Percentiles rank a stretch among this genome's conserved stretches.
phyloP scores from a whole-genome alignment of 2,329 filamentous ascomycete genomes.

The Fusarium brevicatenulatum region DNA sequence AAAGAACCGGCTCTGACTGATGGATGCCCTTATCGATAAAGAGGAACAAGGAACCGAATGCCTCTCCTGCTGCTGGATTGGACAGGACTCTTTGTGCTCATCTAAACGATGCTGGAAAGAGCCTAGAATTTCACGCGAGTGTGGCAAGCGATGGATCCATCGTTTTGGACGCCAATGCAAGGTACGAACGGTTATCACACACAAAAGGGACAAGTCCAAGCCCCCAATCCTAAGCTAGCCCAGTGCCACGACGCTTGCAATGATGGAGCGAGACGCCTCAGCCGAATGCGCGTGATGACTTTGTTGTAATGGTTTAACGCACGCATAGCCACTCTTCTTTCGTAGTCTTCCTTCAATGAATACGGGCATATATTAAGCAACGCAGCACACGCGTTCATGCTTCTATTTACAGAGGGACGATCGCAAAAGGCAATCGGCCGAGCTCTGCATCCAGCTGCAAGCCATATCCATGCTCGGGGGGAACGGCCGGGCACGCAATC shows the following conservation, averaged over 20 bases:
- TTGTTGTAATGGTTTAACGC: not conserved
- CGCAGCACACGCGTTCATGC: slow-evolving; percentile 16
- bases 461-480: slow-evolving; percentile 27
- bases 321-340: slow-evolving; percentile 12
- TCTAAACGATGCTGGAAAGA: slow-evolving; percentile 25
- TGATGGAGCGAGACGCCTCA: slow-evolving; percentile 27
- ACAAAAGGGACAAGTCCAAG: slow-evolving; percentile 18
- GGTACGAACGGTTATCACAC: slow-evolving; percentile 37
- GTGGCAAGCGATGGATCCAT: slow-evolving; percentile 20
- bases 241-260: slow-evolving; percentile 31
- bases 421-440: slow-evolving; percentile 24
- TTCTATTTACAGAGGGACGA: slow-evolving; percentile 27
- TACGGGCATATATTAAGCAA: not conserved
- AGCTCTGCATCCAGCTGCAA: slow-evolving; percentile 12
- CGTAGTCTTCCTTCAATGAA: not conserved
- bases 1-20: slow-evolving; percentile 3
- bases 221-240: slow-evolving; percentile 7
- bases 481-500: slow-evolving; percentile 31
- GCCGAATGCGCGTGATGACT: slow-evolving; percentile 26
- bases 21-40: slow-evolving; percentile 30
- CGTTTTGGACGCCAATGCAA: slow-evolving; percentile 33
- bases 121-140: slow-evolving; percentile 22
- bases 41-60: not conserved
- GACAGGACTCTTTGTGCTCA: slow-evolving; percentile 30
- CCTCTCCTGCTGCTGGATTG: slow-evolving; percentile 23